Evolutionary conservation across 148 eudicot genomes (phyloP), one percentile per base, ranked within the genome.

Genomic region (Suaeda aralocaspica): DNA sequence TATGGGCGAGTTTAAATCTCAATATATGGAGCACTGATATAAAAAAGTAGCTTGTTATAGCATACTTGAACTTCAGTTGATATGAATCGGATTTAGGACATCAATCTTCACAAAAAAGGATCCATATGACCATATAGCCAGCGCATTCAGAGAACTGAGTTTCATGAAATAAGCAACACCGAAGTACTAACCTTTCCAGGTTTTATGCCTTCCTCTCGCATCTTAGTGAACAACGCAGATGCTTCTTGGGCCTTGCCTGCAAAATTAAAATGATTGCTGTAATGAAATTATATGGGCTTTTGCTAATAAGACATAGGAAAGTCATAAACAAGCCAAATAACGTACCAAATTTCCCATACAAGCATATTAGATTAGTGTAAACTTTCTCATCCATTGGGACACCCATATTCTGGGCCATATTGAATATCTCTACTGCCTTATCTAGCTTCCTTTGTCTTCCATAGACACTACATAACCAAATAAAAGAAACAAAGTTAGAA

Each of bases 291-390:
- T 51, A 59, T 16, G 33, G 61, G 50, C 21, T 33, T 14, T 49
- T 19, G 51, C 55, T 21, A 42, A 30, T 39, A 1, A 39, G 28
- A 18, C 3, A 60, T 0, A 33, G 44, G 44, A 34, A 45, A 24
- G 31, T 39, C 59, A 59, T 59, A 25, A 34, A 59, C 24, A 59
- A 19, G 33, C 64, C 42, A 59, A 19, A 13, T 63, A 63, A 11
- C 80, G 19, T 81, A 92, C 98, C 96, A 78, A 82, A 83, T 82
- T 92, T 92, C 36, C 90, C 98, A 68, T 79, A 86, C 66, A 83
- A 69, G 79, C 85, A 74, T 49, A 92, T 88, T 84, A 92, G 64
- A 84, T 89, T 92, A 62, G 89, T 81, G 74, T 89, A 92, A 64
- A 76, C 86, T 76, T 80, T 92, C 89, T 89, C 98, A 83, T 89